Conservation (phyloP, 1,284 basidiomycete species). For the Marasmius tenuissimus region DNA sequence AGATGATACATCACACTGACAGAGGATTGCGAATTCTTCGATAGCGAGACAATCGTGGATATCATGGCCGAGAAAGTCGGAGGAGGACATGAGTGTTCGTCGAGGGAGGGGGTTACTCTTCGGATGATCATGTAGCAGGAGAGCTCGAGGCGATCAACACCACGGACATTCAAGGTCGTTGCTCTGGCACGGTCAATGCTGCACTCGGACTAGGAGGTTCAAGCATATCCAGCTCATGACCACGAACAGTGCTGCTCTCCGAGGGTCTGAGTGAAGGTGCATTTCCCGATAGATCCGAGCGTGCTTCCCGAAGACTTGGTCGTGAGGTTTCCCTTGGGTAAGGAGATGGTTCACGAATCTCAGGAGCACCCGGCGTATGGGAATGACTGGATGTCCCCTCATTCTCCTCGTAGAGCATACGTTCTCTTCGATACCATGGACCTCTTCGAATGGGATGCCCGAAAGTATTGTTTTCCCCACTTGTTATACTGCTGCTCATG, state of each 20-base stretch:
- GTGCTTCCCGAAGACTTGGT: constrained; percentile 3
- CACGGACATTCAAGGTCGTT: too few species aligned
- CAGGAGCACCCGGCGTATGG: neutral
- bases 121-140: too few species aligned
- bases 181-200: too few species aligned
- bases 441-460: constrained; percentile 47
- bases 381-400: neutral
- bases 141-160: too few species aligned
- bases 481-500: constrained; percentile 33
- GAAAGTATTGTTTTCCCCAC: constrained; percentile 68
- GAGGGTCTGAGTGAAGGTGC: constrained; percentile 12
- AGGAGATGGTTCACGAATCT: neutral
- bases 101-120: too few species aligned
- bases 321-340: neutral
- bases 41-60: too few species aligned
- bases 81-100: too few species aligned
- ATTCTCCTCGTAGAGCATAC: constrained; percentile 16
- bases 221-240: neutral
- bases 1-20: too few species aligned
- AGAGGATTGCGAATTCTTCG: too few species aligned
- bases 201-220: too few species aligned
- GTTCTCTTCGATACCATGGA: constrained; percentile 29
- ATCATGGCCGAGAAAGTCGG: too few species aligned
- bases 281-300: constrained; percentile 5
- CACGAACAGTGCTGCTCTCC: constrained; percentile 11